Percentiles rank a stretch among this genome's conserved stretches.
Conservation (phyloP, 2,329 filamentous ascomycete genomes). For the Pseudocercospora ulei region DNA sequence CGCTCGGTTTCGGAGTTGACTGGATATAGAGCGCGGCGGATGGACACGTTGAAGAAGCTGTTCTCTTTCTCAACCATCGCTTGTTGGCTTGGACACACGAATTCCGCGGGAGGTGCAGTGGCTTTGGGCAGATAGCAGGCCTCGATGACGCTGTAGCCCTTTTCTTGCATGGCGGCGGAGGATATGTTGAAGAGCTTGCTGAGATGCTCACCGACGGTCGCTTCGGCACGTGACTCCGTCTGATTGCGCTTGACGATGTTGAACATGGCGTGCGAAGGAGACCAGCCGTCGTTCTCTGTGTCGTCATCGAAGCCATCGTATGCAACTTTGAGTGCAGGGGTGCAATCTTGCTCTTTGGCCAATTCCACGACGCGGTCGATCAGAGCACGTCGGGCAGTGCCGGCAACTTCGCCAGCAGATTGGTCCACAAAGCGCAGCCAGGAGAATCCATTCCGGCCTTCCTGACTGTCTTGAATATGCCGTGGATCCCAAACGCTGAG, state of each 20-base stretch:
- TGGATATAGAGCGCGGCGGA: constrained; percentile 69
- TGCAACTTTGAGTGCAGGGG: constrained; percentile 56
- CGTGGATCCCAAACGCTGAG: constrained; percentile 87
- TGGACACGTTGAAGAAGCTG: constrained; percentile 64
- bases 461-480: constrained; percentile 56
- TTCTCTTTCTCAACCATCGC: constrained; percentile 57
- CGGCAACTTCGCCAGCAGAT: constrained; percentile 62
- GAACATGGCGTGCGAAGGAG: constrained; percentile 68
- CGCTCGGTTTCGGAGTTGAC: constrained; percentile 55
- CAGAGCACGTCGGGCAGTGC: constrained; percentile 57
- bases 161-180: constrained; percentile 52
- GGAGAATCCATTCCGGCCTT: constrained; percentile 58
- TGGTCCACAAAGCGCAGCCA: constrained; percentile 81
- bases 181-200: constrained; percentile 70
- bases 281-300: constrained; percentile 45
- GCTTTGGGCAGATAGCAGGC: constrained; percentile 68
- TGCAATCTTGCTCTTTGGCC: constrained; percentile 42
- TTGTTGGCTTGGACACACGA: constrained; percentile 62
- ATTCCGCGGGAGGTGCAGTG: constrained; percentile 74
- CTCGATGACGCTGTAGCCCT: constrained; percentile 69
- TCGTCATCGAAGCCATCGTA: constrained; percentile 57
- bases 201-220: constrained; percentile 63
- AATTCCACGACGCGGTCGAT: constrained; percentile 64
- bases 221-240: constrained; percentile 56
- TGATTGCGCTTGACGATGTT: constrained; percentile 65